Base-by-base conservation (phyloP, 139 green algal species). In the Asterochloris sp. region DNA sequence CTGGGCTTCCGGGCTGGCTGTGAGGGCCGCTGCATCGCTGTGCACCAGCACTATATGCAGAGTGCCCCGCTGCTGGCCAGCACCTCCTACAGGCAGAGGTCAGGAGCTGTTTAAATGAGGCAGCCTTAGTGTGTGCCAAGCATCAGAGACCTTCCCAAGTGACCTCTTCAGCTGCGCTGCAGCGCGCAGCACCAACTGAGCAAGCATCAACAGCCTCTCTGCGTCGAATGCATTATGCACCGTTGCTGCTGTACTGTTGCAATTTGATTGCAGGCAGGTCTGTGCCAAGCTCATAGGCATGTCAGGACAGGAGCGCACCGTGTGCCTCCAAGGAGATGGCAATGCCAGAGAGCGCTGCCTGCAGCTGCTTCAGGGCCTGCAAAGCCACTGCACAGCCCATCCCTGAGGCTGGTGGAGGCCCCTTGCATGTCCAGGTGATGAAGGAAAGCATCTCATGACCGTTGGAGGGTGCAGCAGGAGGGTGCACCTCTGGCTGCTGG, bases 401-500 rank as follows among this genome's bases (percentile, higher is more conserved):
- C 66, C 21, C 21, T 71, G 66, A 71, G 66, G 21, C 66, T 71
- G 38, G 38, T 6, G 38, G 13, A 14, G 61, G 23, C 76, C 76
- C 11, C 17, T 47, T 10, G 23, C 19, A 21, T 26, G 17, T 24
- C 17, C 66, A 71, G 66, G 19, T 71, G 66, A 71, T 71, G 66
- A 71, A 71, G 21, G 17, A 8, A 6, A 21, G 21, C 66, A 71
- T 21, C 17, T 21, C 17, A 6, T 47, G 23, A 54, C 54, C 69
- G 24, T 76, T 28, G 26, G 73, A 71, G 29, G 69, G 75, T 62
- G 62, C 64, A 47, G 47, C 69, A n/a, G 26, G n/a, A 23, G 62
- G 23, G 64, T 67, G 60, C 67, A 96, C 24, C 63, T 84, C 54
- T 0, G 94, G 94, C 80, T 94, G 89, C 19, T 83, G 81, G 77